phyloP scores from a whole-genome alignment of 2,329 filamentous ascomycete genomes.

The Teratosphaeria epicoccoides region DNA sequence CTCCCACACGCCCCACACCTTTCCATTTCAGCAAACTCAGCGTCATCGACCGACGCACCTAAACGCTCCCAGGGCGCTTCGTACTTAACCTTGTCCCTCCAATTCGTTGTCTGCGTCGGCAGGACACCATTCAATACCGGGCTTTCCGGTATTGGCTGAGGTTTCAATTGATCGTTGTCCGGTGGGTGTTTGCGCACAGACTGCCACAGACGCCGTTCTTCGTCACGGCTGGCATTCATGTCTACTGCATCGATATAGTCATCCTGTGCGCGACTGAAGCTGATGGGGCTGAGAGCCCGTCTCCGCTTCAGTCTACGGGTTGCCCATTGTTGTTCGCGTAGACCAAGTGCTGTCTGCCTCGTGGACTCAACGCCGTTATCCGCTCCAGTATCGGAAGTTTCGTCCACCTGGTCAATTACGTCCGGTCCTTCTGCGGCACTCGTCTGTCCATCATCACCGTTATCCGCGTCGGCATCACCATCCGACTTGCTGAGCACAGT shows the following conservation, averaged over 20 bases:
- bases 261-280: slow-evolving; percentile 25
- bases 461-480: neutral
- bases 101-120: slow-evolving; percentile 29
- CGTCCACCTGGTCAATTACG: neutral
- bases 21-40: slow-evolving; percentile 10
- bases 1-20: slow-evolving; percentile 4
- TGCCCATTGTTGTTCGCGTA: slow-evolving; percentile 1
- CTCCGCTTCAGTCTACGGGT: slow-evolving; percentile 9
- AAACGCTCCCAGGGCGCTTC: slow-evolving; percentile 40
- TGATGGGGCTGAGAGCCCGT: slow-evolving; percentile 10
- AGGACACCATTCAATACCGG: slow-evolving; percentile 8
- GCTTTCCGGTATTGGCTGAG: slow-evolving; percentile 6
- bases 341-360: too few species aligned
- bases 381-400: neutral
- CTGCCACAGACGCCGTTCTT: slow-evolving; percentile 38
- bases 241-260: slow-evolving; percentile 40
- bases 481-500: slow-evolving; percentile 6
- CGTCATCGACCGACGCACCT: neutral
- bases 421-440: neutral
- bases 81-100: slow-evolving; percentile 38
- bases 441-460: neutral
- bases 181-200: slow-evolving; percentile 28
- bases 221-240: slow-evolving; percentile 30
- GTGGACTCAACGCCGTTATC: neutral
- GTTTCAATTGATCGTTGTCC: slow-evolving; percentile 2